Conservation (phyloP, 495 filamentous ascomycete genomes). For the Letharia columbiana region DNA sequence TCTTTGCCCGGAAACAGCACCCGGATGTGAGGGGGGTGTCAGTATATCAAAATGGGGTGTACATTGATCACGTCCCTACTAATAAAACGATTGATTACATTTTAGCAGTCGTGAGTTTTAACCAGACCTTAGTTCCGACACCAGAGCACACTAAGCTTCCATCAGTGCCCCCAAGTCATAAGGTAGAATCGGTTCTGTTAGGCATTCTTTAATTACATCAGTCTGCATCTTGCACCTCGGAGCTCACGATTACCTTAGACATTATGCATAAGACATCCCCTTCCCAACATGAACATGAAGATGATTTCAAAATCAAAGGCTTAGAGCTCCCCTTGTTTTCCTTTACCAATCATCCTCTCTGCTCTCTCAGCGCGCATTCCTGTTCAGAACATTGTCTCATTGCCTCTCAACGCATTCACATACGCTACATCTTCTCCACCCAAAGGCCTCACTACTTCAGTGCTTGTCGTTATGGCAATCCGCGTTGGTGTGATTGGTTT, state of each 20-base stretch:
- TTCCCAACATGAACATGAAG: neutral
- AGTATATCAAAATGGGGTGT: no score
- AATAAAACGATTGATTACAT: no score
- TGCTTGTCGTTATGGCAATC: slow-evolving; percentile 39
- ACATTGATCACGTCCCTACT: no score
- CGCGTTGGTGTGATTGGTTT: slow-evolving; percentile 50
- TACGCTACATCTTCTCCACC: neutral
- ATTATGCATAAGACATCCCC: neutral
- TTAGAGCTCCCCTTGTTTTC: neutral
- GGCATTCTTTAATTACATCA: neutral
- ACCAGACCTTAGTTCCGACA: no score
- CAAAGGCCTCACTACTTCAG: neutral
- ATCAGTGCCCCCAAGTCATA: no score
- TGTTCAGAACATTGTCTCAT: neutral
- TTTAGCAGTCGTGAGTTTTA: no score
- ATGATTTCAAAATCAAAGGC: neutral
- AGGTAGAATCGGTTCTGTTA: no score
- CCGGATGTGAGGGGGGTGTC: no score
- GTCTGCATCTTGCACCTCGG: neutral
- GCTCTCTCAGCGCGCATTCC: neutral
- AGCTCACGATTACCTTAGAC: neutral
- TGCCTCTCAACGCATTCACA: neutral
- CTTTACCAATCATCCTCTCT: neutral
- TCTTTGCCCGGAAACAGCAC: no score
- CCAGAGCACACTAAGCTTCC: no score